Evolutionary conservation across 139 green algal genomes (phyloP).

Genomic region (Micromonas pusilla): DNA sequence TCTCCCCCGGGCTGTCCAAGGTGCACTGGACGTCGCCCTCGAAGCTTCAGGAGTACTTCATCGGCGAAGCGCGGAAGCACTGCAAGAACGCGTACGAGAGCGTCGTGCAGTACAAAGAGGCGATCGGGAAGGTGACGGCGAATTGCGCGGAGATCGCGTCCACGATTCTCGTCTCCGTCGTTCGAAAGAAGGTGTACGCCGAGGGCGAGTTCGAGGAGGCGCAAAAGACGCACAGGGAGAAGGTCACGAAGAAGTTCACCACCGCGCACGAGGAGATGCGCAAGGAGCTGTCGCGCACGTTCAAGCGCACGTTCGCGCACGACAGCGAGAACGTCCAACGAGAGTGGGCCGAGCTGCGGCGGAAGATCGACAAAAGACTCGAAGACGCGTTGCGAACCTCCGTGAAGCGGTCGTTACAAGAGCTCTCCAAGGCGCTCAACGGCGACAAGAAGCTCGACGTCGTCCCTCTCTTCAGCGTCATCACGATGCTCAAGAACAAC

Average conservation of each 20-base stretch:
- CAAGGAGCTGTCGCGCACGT: constrained; percentile 52
- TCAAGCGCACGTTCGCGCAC: constrained; percentile 62
- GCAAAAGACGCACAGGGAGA: constrained; percentile 57
- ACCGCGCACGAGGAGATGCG: constrained; percentile 37
- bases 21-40: constrained; percentile 63
- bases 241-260: constrained; percentile 35
- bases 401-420: constrained; percentile 67
- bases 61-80: constrained; percentile 58
- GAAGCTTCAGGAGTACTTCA: constrained; percentile 68
- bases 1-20: constrained; percentile 73
- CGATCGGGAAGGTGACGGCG: constrained; percentile 48
- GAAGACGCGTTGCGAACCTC: constrained; percentile 66
- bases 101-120: constrained; percentile 66
- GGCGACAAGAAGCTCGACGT: constrained; percentile 67
- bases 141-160: constrained; percentile 55
- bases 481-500: constrained; percentile 48
- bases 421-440: constrained; percentile 71
- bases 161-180: constrained; percentile 64
- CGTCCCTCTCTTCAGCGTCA: constrained; percentile 68
- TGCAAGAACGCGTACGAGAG: constrained; percentile 60
- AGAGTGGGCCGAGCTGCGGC: constrained; percentile 72
- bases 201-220: constrained; percentile 61
- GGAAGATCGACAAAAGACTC: constrained; percentile 71
- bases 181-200: constrained; percentile 81
- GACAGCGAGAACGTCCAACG: constrained; percentile 77